Base-by-base conservation (phyloP, 768 basidiomycete genomes). In the Tricholoma matsutake region DNA sequence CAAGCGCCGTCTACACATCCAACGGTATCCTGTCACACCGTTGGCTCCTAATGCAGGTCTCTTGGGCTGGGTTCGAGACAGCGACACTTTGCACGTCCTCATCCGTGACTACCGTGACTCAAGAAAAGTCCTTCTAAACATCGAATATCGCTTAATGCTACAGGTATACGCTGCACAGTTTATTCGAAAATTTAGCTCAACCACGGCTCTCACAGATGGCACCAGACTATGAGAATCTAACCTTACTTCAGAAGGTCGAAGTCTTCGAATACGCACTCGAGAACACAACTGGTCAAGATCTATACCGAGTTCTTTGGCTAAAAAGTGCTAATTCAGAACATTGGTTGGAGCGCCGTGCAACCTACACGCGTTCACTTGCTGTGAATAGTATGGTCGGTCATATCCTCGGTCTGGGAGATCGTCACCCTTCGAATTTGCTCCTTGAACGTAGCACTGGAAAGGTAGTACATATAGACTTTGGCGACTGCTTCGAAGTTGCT, bases 301-400 rank as follows among this genome's bases (percentile, higher is more conserved):
- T 99, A 11, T 99, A 99, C 73, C 82, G 94, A 11, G 94, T 99
- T 9, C 77, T 99, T 13, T 99, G 97, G 97, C 81, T 99, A 64
- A 97, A 96, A 80, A 94, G 92, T 70, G 73, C 82, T 63, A 96
- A 93, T 71, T 99, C 97, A 1, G 97, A 98, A 67, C 94, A 97
- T 66, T 99, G 97, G 97, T 78, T 99, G 29, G 97, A 98, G 70
- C 86, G 97, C 20, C 87, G 97, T 51, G 93, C 95, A 16, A 96
- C 93, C 0, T 98, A 98, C 72, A 98, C 96, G 2, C 86, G 96
- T 34, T 96, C 94, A 16, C 85, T 99, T 29, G 96, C 94, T 4
- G 92, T 97, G 59, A 98, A 92, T 73, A 96, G 94, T 71, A 98
- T 98, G 96, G 94, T 97, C 63, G 97, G 97, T 7, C 94, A 99